Base-by-base conservation (phyloP, 192 early-diverging fungal genomes). In the Umbelopsis ramanniana region DNA sequence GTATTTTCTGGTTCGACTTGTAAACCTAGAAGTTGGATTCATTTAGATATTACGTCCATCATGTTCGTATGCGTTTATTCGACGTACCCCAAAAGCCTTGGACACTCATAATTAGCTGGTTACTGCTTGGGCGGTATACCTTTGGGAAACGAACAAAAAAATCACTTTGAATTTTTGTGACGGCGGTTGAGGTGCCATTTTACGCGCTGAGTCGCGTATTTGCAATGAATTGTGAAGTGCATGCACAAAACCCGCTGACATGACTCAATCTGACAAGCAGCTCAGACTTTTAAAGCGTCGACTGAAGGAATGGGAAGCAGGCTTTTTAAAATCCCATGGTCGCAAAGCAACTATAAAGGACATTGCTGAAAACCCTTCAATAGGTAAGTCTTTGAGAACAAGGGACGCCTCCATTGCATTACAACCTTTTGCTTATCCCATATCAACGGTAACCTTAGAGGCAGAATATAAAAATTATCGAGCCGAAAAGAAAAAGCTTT, bases 1-100 rank as follows among this genome's bases (percentile, higher is more conserved):
- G 90, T 87, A 82, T 92, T 93, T 54, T 85, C 84, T 54, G 91
- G 89, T 23, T 85, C 81, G 60, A 94, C 84, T 67, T 86, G 87
- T 53, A 95, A 80, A 67, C 90, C 86, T 77, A 6, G 29, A 1
- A 0, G 37, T 55, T 35, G 0, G 3, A 70, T 37, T 21, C 19
- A 55, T 5, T 63, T 12, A 63, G 26, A 14, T 37, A 19, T 35
- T 17, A 3, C 11, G 29, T 17, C 2, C 33, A 38, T 37, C 1
- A 19, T 19, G 5, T 17, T 11, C 6, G 22, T 14, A 26, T 22
- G 26, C 33, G 4, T 63, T 17, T 2, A 12, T 17, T 19, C 35
- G 29, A 8, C 57, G 26, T 63, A 63, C 57, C 57, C 57, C 57
- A 63, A 35, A 63, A 63, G 57, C 57, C 57, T 63, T 63, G 57